Evolutionary conservation across 176 grass and related monocot species (phyloP).

Genomic region (Cymbopogon citratus): DNA sequence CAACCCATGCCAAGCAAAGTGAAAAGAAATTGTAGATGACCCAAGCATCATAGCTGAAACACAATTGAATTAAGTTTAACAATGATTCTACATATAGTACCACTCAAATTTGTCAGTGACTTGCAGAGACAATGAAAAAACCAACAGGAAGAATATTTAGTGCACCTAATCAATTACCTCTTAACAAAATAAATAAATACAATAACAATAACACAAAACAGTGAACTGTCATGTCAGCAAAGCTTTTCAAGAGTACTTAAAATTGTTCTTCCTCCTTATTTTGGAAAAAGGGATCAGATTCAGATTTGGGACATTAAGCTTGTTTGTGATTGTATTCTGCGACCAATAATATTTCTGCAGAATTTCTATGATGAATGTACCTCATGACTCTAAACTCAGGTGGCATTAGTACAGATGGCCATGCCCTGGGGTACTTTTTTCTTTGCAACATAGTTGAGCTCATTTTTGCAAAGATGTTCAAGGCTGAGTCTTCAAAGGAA

Average conservation of each 20-base stretch:
- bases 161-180: not conserved
- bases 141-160: not conserved
- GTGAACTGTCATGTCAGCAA: not conserved
- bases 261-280: not conserved
- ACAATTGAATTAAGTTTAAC: conserved; percentile 23
- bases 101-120: not conserved
- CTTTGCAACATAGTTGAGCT: not conserved
- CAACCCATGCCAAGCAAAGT: conserved; percentile 91
- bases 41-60: conserved; percentile 90
- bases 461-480: not conserved
- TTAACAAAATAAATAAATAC: not conserved
- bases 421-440: not conserved
- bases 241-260: not conserved
- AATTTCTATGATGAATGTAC: not conserved
- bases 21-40: conserved; percentile 94
- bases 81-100: not conserved
- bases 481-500: not conserved
- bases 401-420: not conserved
- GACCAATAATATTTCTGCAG: not conserved
- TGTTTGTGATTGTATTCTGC: not conserved
- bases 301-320: not conserved
- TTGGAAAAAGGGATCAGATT: not conserved
- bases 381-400: not conserved
- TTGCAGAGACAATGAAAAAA: not conserved
- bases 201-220: not conserved